phyloP scores from a whole-genome alignment of 2,329 filamentous ascomycete genomes.

The Aspergillus fumigatus region DNA sequence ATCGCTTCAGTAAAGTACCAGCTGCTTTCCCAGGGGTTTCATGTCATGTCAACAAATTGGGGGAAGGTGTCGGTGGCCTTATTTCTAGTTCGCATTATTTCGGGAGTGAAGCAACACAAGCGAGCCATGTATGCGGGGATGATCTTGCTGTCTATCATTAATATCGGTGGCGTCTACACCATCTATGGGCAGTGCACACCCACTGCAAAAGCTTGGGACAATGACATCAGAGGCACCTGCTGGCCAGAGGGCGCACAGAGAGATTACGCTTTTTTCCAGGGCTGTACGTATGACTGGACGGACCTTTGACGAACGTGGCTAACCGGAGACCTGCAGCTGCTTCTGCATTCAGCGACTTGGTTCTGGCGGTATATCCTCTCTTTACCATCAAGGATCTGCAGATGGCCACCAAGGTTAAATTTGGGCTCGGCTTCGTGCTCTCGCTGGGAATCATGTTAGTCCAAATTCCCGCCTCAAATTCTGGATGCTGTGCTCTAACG shows the following conservation, averaged over 20 bases:
- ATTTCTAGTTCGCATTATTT: slow-evolving; percentile 11
- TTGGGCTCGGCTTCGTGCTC: slow-evolving; percentile 9
- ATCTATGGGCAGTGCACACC: slow-evolving; percentile 12
- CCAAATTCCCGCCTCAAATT: background rate
- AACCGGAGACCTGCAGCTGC: background rate
- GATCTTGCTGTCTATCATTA: slow-evolving; percentile 1
- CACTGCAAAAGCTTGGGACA: slow-evolving; percentile 1
- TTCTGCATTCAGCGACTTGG: slow-evolving; percentile 7
- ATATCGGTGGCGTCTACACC: slow-evolving; percentile 2
- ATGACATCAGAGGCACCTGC: slow-evolving; percentile 1
- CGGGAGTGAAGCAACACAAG: slow-evolving; percentile 6
- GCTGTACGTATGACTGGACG: slow-evolving; percentile 1
- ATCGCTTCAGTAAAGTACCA: slow-evolving; percentile 6
- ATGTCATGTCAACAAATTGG: slow-evolving; percentile 13
- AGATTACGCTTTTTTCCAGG: slow-evolving; percentile 12
- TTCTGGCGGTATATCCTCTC: slow-evolving; percentile 10
- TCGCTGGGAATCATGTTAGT: slow-evolving; percentile 12
- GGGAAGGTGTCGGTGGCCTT: slow-evolving; percentile 12
- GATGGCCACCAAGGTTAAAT: slow-evolving; percentile 10
- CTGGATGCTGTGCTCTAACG: background rate
- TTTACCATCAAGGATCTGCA: slow-evolving; percentile 8
- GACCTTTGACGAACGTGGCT: background rate
- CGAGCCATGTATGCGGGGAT: slow-evolving; percentile 4
- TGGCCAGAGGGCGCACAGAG: slow-evolving; percentile 4
- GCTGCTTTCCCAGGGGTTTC: slow-evolving; percentile 10